Conservation (phyloP, 208 protist species). For the Wallacemonas sp. region DNA sequence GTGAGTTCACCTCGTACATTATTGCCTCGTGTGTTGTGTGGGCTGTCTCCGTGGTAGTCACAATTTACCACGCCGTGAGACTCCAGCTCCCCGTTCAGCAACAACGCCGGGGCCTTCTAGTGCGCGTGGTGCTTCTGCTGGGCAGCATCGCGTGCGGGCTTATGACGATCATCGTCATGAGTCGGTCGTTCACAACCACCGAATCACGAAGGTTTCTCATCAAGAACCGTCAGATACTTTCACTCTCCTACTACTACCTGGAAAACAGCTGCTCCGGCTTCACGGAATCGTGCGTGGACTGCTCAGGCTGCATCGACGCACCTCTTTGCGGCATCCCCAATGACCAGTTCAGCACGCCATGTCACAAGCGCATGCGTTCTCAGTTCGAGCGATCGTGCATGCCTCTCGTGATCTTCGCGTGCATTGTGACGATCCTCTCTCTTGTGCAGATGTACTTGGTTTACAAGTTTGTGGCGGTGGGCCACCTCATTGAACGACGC, state of each 20-base stretch:
- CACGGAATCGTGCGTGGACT: not conserved
- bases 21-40: constrained; percentile 1
- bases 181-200: not conserved
- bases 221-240: not conserved
- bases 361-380: not conserved
- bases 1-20: constrained; percentile 8
- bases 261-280: constrained; percentile 11
- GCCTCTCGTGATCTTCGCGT: not conserved
- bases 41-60: not conserved
- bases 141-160: not conserved
- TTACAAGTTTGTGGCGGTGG: constrained; percentile 1
- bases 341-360: not conserved
- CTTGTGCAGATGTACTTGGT: not conserved
- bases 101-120: not conserved
- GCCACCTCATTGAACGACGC: constrained; percentile 2
- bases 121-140: not conserved
- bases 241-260: not conserved
- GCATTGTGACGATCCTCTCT: not conserved
- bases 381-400: not conserved
- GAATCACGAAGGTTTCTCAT: not conserved
- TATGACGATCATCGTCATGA: constrained; percentile 4
- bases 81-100: not conserved
- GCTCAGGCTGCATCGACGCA: not conserved
- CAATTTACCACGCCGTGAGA: not conserved
- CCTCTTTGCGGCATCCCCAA: not conserved